These are phyloP conservation scores for Logfia minima DNA, from an alignment of 129 eudicot species.

Conservation along the genomic window DNA sequence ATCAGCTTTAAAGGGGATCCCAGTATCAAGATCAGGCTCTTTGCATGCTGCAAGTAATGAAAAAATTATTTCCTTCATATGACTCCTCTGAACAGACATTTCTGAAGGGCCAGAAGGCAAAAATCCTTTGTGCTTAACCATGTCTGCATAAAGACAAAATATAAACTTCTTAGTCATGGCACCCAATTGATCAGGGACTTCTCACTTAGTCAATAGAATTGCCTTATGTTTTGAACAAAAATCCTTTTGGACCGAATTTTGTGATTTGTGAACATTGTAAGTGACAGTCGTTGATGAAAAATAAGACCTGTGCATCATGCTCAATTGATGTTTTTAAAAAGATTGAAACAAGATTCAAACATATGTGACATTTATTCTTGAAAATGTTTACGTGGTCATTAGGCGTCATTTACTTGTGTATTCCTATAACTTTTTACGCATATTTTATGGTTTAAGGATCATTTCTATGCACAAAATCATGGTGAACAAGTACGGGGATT, in stretches of 20 bases:
- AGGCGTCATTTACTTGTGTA: neutral
- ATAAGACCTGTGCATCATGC: neutral
- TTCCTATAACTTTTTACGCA: neutral
- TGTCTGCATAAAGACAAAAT: conserved; percentile 48
- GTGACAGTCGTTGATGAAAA: neutral
- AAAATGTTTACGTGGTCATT: neutral
- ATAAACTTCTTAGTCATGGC: conserved; percentile 12
- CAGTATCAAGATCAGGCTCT: conserved; percentile 91
- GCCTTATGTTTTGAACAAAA: neutral
- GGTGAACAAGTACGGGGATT: neutral
- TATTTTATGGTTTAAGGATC: neutral
- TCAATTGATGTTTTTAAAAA: no score
- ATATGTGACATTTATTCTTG: neutral
- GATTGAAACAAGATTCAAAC: neutral
- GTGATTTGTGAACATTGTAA: neutral
- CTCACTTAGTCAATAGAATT: conserved; percentile 2
- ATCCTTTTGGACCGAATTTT: no score
- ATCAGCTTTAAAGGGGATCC: conserved; percentile 89
- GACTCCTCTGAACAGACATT: conserved; percentile 81
- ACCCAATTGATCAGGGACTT: conserved; percentile 8
- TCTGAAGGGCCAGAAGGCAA: conserved; percentile 99
- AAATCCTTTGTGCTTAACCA: conserved; percentile 98
- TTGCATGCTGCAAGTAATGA: conserved; percentile 92
- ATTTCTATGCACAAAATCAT: neutral
- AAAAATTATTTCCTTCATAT: conserved; percentile 84